These are phyloP conservation scores for Oropetium thomaeum DNA, from an alignment of 176 grass and related monocot species.

Conservation along the genomic window DNA sequence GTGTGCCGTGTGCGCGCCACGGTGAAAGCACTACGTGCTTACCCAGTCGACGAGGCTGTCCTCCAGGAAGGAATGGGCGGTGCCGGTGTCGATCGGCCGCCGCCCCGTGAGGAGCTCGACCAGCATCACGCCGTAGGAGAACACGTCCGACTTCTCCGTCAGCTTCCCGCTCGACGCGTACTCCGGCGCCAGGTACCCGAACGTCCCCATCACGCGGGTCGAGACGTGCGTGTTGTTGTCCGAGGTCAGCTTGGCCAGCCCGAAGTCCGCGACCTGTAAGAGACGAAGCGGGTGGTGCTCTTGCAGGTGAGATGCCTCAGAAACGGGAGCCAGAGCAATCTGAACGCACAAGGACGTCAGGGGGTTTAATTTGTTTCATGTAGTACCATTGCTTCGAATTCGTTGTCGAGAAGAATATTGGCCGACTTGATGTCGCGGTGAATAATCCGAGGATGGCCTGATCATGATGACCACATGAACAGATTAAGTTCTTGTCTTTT, in stretches of 20 bases:
- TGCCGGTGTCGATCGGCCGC: constrained; percentile 40
- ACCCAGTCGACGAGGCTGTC: constrained; percentile 69
- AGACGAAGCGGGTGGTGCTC: neutral
- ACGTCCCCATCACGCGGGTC: constrained; percentile 75
- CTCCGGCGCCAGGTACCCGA: constrained; percentile 75
- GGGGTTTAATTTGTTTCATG: no score
- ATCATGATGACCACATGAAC: neutral
- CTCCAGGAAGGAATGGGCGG: constrained; percentile 35
- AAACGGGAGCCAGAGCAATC: neutral
- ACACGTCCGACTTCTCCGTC: constrained; percentile 71
- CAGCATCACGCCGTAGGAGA: constrained; percentile 73
- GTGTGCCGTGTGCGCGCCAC: neutral
- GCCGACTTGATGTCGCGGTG: constrained; percentile 78
- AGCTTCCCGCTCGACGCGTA: constrained; percentile 78
- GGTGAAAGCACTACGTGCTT: neutral
- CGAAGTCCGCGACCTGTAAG: constrained; percentile 70
- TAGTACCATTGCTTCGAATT: constrained; percentile 78
- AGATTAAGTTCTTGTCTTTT: no score
- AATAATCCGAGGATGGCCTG: constrained; percentile 82
- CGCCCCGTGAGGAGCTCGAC: constrained; percentile 67
- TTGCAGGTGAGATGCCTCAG: neutral
- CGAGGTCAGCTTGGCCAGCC: constrained; percentile 62
- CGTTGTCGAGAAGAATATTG: constrained; percentile 66
- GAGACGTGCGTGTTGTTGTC: constrained; percentile 68
- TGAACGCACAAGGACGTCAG: no score